Conservation (phyloP, 495 filamentous ascomycete genomes). For the Podospora bellae-mahoneyi region DNA sequence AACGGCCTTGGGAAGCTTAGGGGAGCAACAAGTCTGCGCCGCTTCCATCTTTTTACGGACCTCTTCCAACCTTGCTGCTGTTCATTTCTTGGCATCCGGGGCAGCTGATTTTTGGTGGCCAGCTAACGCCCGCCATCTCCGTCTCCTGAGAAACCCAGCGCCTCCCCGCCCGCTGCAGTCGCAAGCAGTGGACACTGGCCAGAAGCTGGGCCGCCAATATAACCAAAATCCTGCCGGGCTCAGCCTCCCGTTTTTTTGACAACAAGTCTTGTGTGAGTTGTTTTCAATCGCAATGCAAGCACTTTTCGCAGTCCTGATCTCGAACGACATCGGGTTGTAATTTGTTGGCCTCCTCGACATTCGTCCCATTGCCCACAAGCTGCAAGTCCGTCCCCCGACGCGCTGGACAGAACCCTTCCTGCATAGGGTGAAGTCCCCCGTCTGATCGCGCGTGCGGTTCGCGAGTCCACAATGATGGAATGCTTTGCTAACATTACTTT, state of each 20-base stretch:
- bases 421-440: slow-evolving; percentile 27
- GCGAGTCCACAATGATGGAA: not conserved
- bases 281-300: slow-evolving; percentile 19
- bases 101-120: slow-evolving; percentile 6
- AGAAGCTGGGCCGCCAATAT: slow-evolving; percentile 25
- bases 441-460: slow-evolving; percentile 7
- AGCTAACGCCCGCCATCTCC: slow-evolving; percentile 16
- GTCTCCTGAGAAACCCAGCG: slow-evolving; percentile 26
- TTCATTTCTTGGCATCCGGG: slow-evolving; percentile 12
- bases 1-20: not conserved
- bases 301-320: not conserved
- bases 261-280: slow-evolving; percentile 27
- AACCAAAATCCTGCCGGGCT: slow-evolving; percentile 21
- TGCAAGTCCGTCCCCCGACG: slow-evolving; percentile 8
- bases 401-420: slow-evolving; percentile 7
- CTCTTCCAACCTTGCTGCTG: not conserved
- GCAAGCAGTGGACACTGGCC: slow-evolving; percentile 10
- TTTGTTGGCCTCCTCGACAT: not conserved
- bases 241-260: slow-evolving; percentile 19
- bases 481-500: slow-evolving; percentile 23
- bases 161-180: slow-evolving; percentile 18
- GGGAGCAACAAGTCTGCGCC: slow-evolving; percentile 6
- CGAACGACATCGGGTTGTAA: not conserved
- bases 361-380: not conserved
- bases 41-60: slow-evolving; percentile 3